These are phyloP conservation scores for Crucihimalaya himalaica DNA, from an alignment of 345 rosid genomes.

Conservation along the genomic window DNA sequence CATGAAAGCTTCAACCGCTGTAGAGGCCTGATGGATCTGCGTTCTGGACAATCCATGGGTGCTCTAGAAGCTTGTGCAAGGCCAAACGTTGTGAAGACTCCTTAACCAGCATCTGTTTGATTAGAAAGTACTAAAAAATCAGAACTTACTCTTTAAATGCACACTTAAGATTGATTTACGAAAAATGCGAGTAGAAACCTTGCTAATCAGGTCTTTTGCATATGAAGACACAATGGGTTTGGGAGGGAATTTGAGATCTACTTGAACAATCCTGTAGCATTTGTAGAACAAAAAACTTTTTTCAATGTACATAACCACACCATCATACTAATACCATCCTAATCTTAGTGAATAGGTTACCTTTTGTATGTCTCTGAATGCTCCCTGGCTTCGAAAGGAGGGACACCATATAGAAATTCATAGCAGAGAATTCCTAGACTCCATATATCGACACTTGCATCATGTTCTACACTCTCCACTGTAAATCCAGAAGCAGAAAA, in stretches of 20 bases:
- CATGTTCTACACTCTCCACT: slow-evolving; percentile 97
- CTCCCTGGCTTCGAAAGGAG: slow-evolving; percentile 93
- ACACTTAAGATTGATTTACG: not conserved
- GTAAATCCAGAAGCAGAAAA: slow-evolving; percentile 3
- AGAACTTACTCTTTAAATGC: not conserved
- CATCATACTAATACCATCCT: not conserved
- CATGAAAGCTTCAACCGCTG: slow-evolving; percentile 30
- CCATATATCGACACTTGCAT: slow-evolving; percentile 95
- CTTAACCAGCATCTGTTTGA: slow-evolving; percentile 77
- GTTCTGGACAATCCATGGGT: slow-evolving; percentile 87
- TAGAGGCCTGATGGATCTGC: slow-evolving; percentile 83
- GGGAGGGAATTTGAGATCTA: slow-evolving; percentile 88
- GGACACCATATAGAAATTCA: slow-evolving; percentile 86
- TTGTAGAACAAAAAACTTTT: not conserved
- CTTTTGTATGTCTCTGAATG: slow-evolving; percentile 94
- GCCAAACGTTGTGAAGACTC: slow-evolving; percentile 72
- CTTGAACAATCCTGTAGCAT: slow-evolving; percentile 80
- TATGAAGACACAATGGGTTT: slow-evolving; percentile 82
- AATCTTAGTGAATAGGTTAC: slow-evolving; percentile 35
- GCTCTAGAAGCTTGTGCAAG: slow-evolving; percentile 78
- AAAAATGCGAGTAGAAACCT: slow-evolving; percentile 47
- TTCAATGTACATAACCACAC: not conserved
- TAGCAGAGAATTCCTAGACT: slow-evolving; percentile 94
- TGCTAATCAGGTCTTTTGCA: slow-evolving; percentile 89
- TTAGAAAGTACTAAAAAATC: not conserved